phyloP scores from a whole-genome alignment of 1,139 yeast species.

The Suhomyces coccinellae region DNA sequence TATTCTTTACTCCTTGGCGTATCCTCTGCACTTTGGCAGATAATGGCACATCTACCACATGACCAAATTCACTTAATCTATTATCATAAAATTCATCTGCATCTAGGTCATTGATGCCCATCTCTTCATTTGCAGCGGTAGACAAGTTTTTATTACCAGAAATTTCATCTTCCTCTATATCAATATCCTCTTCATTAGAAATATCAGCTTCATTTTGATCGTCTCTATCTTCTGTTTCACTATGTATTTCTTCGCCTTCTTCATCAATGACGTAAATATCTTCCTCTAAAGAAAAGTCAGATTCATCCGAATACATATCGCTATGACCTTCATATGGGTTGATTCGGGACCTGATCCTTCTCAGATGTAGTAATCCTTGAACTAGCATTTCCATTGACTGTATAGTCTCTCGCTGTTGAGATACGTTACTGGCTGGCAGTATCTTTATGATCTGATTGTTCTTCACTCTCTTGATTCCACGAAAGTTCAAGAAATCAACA shows the following conservation, averaged over 20 bases:
- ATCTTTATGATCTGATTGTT: background rate
- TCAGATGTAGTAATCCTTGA: background rate
- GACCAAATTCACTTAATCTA: background rate
- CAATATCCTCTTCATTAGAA: no score
- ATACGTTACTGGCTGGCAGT: background rate
- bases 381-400: background rate
- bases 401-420: background rate
- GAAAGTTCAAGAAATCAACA: background rate
- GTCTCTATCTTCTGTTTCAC: background rate
- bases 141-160: background rate
- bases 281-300: background rate
- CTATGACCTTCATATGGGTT: no score
- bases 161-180: no score
- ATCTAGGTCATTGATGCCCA: conserved; percentile 7
- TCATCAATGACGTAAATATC: background rate
- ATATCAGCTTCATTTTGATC: no score
- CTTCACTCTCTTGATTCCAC: conserved; percentile 4
- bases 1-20: conserved; percentile 1
- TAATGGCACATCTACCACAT: background rate
- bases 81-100: conserved; percentile 6
- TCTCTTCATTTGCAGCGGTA: background rate
- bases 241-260: background rate
- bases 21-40: conserved; percentile 2
- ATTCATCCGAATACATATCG: background rate
- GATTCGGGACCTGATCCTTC: background rate